Percentiles rank a stretch among this genome's conserved stretches.
Evolutionary conservation across 2,329 filamentous ascomycete species (phyloP).

Genomic region (Nemania diffusa): DNA sequence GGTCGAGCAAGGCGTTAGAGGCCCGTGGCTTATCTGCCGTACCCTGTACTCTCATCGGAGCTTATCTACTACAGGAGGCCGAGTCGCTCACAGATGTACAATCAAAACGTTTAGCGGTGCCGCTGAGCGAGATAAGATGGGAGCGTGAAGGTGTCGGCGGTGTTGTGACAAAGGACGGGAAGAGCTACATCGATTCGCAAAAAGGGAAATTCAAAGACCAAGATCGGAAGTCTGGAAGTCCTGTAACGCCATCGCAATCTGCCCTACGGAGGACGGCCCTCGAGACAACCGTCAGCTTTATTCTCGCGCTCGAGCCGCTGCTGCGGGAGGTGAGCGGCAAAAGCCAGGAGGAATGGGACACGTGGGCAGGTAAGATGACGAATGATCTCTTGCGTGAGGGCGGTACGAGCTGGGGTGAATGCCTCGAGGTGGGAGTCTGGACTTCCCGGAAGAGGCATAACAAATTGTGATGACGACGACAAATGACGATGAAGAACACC

Average conservation of each 20-base stretch:
- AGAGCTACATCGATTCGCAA: constrained; percentile 67
- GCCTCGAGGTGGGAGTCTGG: constrained; percentile 86
- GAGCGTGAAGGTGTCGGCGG: constrained; percentile 79
- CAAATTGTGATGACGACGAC: constrained; percentile 37
- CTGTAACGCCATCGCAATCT: constrained; percentile 73
- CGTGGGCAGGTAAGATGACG: constrained; percentile 90
- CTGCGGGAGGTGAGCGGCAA: constrained; percentile 85
- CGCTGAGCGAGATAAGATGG: constrained; percentile 86
- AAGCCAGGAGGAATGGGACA: constrained; percentile 90
- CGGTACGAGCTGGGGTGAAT: constrained; percentile 84
- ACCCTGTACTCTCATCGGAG: constrained; percentile 80
- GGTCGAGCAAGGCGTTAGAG: constrained; percentile 82
- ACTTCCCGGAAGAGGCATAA: constrained; percentile 77
- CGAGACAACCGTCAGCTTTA: constrained; percentile 81
- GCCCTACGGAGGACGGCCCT: constrained; percentile 84
- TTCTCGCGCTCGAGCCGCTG: constrained; percentile 85
- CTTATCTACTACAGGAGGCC: constrained; percentile 83
- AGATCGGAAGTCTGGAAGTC: constrained; percentile 55
- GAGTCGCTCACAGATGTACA: constrained; percentile 75
- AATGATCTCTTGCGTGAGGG: constrained; percentile 81
- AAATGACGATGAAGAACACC: constrained; percentile 16
- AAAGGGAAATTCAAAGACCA: constrained; percentile 59
- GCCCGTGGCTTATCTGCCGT: constrained; percentile 74
- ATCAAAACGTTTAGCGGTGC: constrained; percentile 84
- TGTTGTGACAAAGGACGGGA: constrained; percentile 69